Percentiles rank a stretch among this genome's conserved stretches.
phyloP scores from a whole-genome alignment of 352 stramenopile genomes.

The Pythium guiyangense region DNA sequence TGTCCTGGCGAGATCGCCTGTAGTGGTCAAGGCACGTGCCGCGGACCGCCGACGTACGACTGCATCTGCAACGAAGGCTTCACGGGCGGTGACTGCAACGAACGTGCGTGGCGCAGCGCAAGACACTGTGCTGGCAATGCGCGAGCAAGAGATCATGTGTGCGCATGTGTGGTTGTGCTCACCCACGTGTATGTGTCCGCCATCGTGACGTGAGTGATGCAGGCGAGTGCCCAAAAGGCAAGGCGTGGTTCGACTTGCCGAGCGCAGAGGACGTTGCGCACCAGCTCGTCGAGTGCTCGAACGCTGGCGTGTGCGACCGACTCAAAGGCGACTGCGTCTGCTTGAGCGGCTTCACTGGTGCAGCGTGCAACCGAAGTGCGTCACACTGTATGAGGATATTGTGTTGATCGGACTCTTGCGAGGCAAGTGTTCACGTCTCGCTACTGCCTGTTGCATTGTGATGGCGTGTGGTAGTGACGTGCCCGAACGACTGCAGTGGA shows the following conservation, averaged over 20 bases:
- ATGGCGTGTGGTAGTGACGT: slow-evolving; percentile 28
- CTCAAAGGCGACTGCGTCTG: slow-evolving; percentile 69
- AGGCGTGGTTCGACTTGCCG: slow-evolving; percentile 66
- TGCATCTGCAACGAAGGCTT: slow-evolving; percentile 81
- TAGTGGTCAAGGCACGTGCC: slow-evolving; percentile 67
- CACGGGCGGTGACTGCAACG: slow-evolving; percentile 63
- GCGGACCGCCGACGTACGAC: slow-evolving; percentile 66
- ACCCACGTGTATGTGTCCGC: too few relatives aligned
- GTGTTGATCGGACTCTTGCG: neutral
- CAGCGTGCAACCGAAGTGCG: slow-evolving; percentile 64
- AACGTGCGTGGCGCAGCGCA: slow-evolving; percentile 17
- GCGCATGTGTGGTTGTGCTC: neutral
- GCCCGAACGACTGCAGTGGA: slow-evolving; percentile 68
- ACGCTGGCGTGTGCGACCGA: slow-evolving; percentile 63
- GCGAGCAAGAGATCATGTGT: too few relatives aligned
- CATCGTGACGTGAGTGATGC: too few relatives aligned
- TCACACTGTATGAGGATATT: neutral
- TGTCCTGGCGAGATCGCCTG: slow-evolving; percentile 73
- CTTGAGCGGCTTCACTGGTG: slow-evolving; percentile 53
- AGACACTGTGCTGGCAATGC: neutral
- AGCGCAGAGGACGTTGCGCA: slow-evolving; percentile 45
- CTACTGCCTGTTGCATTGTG: neutral
- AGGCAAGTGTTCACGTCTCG: neutral
- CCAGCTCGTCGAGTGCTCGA: slow-evolving; percentile 61
- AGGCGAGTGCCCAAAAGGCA: slow-evolving; percentile 51